These are phyloP conservation scores for Kazachstania kunashirensis DNA, from an alignment of 805 yeast genomes.

Conservation along the genomic window DNA sequence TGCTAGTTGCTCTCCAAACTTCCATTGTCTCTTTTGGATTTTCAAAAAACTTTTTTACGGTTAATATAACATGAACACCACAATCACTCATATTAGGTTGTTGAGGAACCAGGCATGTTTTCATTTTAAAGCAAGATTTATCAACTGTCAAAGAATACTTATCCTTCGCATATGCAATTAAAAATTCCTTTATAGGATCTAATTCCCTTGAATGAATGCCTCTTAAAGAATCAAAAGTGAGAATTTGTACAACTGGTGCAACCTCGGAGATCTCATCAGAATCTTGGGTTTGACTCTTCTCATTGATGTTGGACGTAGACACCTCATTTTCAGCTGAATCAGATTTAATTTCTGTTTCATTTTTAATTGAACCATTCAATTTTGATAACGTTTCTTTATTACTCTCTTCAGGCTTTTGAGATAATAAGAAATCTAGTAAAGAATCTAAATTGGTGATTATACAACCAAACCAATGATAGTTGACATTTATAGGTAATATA, in stretches of 20 bases:
- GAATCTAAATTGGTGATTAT: conserved; percentile 48
- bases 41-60: conserved; percentile 48
- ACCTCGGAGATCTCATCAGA: conserved; percentile 12
- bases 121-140: conserved; percentile 38
- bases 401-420: neutral
- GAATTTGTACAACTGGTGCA: conserved; percentile 33
- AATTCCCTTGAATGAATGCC: conserved; percentile 44
- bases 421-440: conserved; percentile 12
- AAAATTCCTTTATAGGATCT: conserved; percentile 46
- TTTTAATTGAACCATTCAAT: too few relatives aligned
- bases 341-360: too few relatives aligned
- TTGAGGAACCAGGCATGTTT: conserved; percentile 55
- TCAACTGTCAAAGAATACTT: conserved; percentile 41
- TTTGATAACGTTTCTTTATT: neutral
- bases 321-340: too few relatives aligned
- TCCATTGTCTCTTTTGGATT: conserved; percentile 39
- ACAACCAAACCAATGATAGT: conserved; percentile 81
- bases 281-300: neutral
- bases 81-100: conserved; percentile 90
- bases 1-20: conserved; percentile 35
- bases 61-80: conserved; percentile 83
- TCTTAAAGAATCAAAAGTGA: conserved; percentile 68
- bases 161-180: conserved; percentile 62
- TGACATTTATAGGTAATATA: conserved; percentile 73
- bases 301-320: neutral